Conservation (phyloP, 2,329 filamentous ascomycete genomes). For the Aspergillus sergii region DNA sequence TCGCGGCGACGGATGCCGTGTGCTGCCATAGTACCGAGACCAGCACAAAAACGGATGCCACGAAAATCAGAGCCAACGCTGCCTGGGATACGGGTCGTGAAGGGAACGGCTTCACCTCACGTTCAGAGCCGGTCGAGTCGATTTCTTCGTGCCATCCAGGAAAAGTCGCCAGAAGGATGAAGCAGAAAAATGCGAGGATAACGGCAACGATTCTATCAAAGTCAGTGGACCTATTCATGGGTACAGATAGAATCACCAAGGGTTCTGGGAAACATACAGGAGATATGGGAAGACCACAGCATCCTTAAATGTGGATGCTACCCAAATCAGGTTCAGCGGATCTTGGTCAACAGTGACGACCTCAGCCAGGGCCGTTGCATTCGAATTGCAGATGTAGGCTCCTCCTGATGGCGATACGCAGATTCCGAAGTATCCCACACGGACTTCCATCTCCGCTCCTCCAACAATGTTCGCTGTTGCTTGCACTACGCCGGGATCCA, state of each 20-base stretch:
- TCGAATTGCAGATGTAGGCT: slow-evolving; percentile 93
- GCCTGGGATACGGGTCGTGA: slow-evolving; percentile 90
- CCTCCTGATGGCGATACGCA: slow-evolving; percentile 91
- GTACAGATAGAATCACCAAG: neutral
- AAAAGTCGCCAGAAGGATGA: slow-evolving; percentile 93
- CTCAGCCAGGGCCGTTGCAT: slow-evolving; percentile 88
- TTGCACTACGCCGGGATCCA: slow-evolving; percentile 82
- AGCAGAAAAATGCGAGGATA: slow-evolving; percentile 94
- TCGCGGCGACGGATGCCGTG: slow-evolving; percentile 92
- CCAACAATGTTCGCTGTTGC: slow-evolving; percentile 91
- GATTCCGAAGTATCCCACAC: slow-evolving; percentile 97
- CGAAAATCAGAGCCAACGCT: slow-evolving; percentile 87
- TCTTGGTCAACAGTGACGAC: slow-evolving; percentile 90
- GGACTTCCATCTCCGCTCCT: slow-evolving; percentile 78
- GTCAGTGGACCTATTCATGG: neutral
- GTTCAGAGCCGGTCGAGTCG: slow-evolving; percentile 76
- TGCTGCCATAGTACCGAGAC: slow-evolving; percentile 68
- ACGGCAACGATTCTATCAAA: slow-evolving; percentile 83
- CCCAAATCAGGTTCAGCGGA: slow-evolving; percentile 95
- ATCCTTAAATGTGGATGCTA: slow-evolving; percentile 96
- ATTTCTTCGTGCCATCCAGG: slow-evolving; percentile 95
- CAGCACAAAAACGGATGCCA: slow-evolving; percentile 66
- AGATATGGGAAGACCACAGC: slow-evolving; percentile 98
- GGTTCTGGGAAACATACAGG: slow-evolving; percentile 64
- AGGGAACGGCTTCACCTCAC: slow-evolving; percentile 92